These are phyloP conservation scores for Pestalotiopsis sp. DNA, from an alignment of 2,329 filamentous ascomycete genomes.

Conservation along the genomic window DNA sequence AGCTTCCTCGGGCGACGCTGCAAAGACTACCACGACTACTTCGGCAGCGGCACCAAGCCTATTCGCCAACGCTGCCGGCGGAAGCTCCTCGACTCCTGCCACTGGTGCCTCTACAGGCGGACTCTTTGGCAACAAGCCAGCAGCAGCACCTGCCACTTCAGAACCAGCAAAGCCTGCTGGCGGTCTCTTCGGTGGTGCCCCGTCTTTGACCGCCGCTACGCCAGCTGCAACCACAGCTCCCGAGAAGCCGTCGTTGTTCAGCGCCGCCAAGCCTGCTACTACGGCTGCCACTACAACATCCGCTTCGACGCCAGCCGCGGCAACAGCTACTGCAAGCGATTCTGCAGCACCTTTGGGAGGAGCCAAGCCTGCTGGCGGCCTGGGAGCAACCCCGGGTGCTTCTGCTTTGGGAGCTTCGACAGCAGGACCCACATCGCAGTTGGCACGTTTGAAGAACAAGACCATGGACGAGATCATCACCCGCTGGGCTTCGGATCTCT, in stretches of 20 bases:
- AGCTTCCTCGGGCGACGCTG: background rate
- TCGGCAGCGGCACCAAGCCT: slow-evolving; percentile 15
- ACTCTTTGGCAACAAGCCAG: slow-evolving; percentile 26
- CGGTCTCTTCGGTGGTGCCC: slow-evolving; percentile 34
- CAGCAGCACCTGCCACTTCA: slow-evolving; percentile 24
- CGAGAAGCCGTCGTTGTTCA: background rate
- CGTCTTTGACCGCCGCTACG: slow-evolving; percentile 19
- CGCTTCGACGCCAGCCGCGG: slow-evolving; percentile 17
- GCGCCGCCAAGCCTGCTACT: slow-evolving; percentile 30
- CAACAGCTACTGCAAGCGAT: slow-evolving; percentile 9
- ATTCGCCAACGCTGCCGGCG: slow-evolving; percentile 18
- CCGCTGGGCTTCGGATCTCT: slow-evolving; percentile 91
- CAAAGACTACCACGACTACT: background rate
- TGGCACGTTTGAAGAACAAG: slow-evolving; percentile 94
- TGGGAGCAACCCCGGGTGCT: slow-evolving; percentile 25
- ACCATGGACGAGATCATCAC: slow-evolving; percentile 99
- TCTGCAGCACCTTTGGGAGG: slow-evolving; percentile 34
- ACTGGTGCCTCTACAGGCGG: slow-evolving; percentile 22
- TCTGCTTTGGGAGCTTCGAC: slow-evolving; percentile 70
- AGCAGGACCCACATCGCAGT: slow-evolving; percentile 77
- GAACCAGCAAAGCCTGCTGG: slow-evolving; percentile 30
- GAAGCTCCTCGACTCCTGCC: slow-evolving; percentile 24
- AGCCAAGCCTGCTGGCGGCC: slow-evolving; percentile 34
- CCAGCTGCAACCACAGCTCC: slow-evolving; percentile 18
- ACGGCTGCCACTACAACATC: slow-evolving; percentile 9